Evolutionary conservation across 768 basidiomycete species (phyloP).

Genomic region (Panellus pusillus): DNA sequence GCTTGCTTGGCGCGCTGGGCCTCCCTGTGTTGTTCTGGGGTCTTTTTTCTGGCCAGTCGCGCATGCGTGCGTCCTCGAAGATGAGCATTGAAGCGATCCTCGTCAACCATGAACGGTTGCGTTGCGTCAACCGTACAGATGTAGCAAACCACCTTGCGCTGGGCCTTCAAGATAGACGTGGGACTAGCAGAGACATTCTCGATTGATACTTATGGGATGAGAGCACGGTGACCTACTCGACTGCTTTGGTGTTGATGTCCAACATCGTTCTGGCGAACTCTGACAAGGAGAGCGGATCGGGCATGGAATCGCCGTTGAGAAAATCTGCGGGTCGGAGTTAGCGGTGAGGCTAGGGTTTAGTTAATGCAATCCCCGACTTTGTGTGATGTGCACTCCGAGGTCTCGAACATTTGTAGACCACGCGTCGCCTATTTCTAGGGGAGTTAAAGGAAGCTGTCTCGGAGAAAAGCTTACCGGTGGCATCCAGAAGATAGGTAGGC

Average conservation of each 20-base stretch:
- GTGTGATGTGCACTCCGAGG: constrained; percentile 47
- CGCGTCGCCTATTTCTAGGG: constrained; percentile 47
- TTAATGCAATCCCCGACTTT: constrained; percentile 36
- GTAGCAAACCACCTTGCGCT: constrained; percentile 58
- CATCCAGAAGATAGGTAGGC: constrained; percentile 61
- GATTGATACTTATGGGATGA: constrained; percentile 5
- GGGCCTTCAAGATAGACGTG: constrained; percentile 49
- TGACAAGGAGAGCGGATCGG: constrained; percentile 59
- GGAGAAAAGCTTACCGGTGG: constrained; percentile 49
- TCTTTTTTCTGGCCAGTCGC: constrained; percentile 38
- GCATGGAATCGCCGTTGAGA: constrained; percentile 46
- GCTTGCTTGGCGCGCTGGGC: not conserved
- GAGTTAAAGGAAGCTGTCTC: not conserved
- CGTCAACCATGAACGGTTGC: constrained; percentile 67
- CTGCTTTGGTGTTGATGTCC: constrained; percentile 40
- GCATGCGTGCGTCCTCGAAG: constrained; percentile 55
- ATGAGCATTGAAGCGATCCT: constrained; percentile 60
- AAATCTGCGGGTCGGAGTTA: constrained; percentile 46
- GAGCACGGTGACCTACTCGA: constrained; percentile 38
- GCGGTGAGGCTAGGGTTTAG: not conserved
- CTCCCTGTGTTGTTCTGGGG: constrained; percentile 10
- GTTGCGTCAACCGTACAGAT: constrained; percentile 59
- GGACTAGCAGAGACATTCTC: constrained; percentile 44
- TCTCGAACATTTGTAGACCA: constrained; percentile 62
- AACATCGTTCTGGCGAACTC: constrained; percentile 54